Evolutionary conservation across 441 rosid species (phyloP).

Genomic region (Bocquillonia castaneifolia): DNA sequence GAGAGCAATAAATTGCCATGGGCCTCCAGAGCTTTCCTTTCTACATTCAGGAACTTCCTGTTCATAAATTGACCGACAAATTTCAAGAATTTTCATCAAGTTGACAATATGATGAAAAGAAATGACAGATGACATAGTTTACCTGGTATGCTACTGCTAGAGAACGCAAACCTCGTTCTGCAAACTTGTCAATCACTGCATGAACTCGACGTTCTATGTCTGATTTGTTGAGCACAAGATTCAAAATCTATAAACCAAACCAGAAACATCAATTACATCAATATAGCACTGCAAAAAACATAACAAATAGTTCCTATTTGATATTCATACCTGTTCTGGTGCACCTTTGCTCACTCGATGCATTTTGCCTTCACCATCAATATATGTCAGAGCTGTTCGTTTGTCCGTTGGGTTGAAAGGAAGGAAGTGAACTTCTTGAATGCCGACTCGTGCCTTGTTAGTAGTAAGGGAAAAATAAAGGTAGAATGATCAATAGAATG

Average conservation of each 20-base stretch:
- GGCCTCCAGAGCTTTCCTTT: constrained; percentile 85
- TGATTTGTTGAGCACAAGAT: constrained; percentile 77
- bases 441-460: constrained; percentile 84
- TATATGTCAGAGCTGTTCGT: constrained; percentile 86
- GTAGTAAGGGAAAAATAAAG: not conserved
- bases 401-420: constrained; percentile 96
- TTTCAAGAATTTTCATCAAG: not conserved
- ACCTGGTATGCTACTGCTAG: constrained; percentile 97
- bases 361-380: constrained; percentile 74
- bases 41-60: constrained; percentile 91
- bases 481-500: no score
- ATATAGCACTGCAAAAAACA: not conserved
- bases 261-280: constrained; percentile 19
- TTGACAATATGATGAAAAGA: not conserved
- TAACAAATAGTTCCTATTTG: no score
- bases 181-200: constrained; percentile 86
- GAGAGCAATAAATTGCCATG: constrained; percentile 87
- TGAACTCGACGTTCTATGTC: constrained; percentile 89
- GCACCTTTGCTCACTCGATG: constrained; percentile 99
- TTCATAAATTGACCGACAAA: no score
- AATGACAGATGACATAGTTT: constrained; percentile 11
- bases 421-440: constrained; percentile 86
- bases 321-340: constrained; percentile 99
- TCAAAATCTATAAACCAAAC: constrained; percentile 51
- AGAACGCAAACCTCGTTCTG: constrained; percentile 87